Base-by-base conservation (phyloP, 2,329 filamentous ascomycete species). In the Penicillium vulpinum region DNA sequence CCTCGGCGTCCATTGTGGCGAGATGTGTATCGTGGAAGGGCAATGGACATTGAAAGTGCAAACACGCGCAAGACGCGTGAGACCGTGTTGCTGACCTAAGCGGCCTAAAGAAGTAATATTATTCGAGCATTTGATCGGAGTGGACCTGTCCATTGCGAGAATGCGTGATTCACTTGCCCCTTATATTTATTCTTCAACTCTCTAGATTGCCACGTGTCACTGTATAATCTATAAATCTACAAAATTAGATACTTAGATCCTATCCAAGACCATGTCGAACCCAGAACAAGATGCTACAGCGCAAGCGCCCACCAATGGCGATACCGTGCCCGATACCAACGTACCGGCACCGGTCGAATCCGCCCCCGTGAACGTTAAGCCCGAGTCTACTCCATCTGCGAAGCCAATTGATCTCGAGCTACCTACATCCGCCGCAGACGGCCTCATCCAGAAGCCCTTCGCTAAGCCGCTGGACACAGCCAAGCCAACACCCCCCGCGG, bases 401-500 rank as follows among this genome's bases (percentile, higher is more conserved):
- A 54, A 61, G 10, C 33, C 57, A 41, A 55, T 59, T 43, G 64
- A 71, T 47, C 57, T 68, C n/a, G 58, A 69, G 21, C 66, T 77
- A n/a, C 76, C 75, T 28, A 62, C 56, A 10, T 76, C 73, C 21
- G 70, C 73, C 7, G 70, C 68, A 8, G 71, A 76, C 48, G 77
- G 75, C 8, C 64, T 77, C 21, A 72, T 80, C 53, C 80, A 80
- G 63, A 86, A 81, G 41, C 88, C 87, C 33, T 80, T 90, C 61
- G 72, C 76, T n/a, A 70, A 74, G 9, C 87, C 88, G 2, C 74
- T 82, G 2, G 76, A 87, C 2, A 77, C 78, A 35, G 83, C 83
- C 71, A 84, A 83, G 56, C 85, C 89, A 3, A 71, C 78, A 13
- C 71, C 84, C 6, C 80, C 81, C 10, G 74, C 84, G 6, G 74